These are phyloP conservation scores for Cokeromyces recurvatus DNA, from an alignment of 371 early-diverging fungal species.

Conservation along the genomic window DNA sequence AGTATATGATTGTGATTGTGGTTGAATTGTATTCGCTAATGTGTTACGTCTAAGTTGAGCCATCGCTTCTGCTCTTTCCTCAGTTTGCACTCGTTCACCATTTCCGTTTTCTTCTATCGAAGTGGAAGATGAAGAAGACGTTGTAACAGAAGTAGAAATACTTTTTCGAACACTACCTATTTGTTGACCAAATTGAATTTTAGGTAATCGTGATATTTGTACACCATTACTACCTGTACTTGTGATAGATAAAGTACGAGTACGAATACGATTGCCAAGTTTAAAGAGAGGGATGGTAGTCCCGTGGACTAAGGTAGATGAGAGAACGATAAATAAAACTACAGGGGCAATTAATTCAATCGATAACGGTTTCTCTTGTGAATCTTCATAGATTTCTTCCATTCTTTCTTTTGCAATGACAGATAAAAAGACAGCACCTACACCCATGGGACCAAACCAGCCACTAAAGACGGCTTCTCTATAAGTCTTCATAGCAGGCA, in stretches of 20 bases:
- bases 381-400: slow-evolving; percentile 25
- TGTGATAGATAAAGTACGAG: slow-evolving; percentile 44
- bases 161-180: too few relatives aligned
- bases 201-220: slow-evolving; percentile 38
- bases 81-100: too few relatives aligned
- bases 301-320: slow-evolving; percentile 79
- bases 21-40: slow-evolving; percentile 29
- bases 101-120: slow-evolving; percentile 13
- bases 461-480: slow-evolving; percentile 91
- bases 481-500: slow-evolving; percentile 70
- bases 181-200: slow-evolving; percentile 32
- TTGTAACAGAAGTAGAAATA: too few relatives aligned
- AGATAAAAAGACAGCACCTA: slow-evolving; percentile 79
- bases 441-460: slow-evolving; percentile 94
- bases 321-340: slow-evolving; percentile 69
- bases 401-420: slow-evolving; percentile 55
- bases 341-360: slow-evolving; percentile 53
- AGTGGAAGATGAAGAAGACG: slow-evolving; percentile 11
- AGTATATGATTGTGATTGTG: neutral
- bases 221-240: slow-evolving; percentile 35
- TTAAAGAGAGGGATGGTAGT: slow-evolving; percentile 74
- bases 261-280: slow-evolving; percentile 50
- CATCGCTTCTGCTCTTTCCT: slow-evolving; percentile 19
- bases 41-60: slow-evolving; percentile 38
- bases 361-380: slow-evolving; percentile 16